Evolutionary conservation across 2,329 filamentous ascomycete species (phyloP), one percentile per base, ranked within the genome.

Genomic region (Colletotrichum echinochloae): DNA sequence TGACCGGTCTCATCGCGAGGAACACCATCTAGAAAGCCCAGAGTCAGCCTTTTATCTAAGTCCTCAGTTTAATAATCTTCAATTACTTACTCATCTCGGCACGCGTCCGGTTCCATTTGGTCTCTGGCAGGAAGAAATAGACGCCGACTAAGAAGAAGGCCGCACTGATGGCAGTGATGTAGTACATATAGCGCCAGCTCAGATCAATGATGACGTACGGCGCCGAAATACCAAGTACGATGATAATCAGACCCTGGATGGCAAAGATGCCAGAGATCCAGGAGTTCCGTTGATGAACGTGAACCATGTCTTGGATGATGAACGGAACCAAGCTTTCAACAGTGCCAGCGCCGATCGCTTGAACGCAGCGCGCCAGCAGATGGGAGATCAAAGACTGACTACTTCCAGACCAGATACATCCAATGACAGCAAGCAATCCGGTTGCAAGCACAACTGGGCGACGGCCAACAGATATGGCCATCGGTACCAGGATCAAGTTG

Each of bases 301-400:
- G 81, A 16, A 80, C 76, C 44, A 82, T 76, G 44, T 82, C 80
- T 72, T 81, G 79, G 0, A 81, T 74, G 41, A 82, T 78, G 23
- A 82, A 76, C 3, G 80, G 80, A 5, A 82, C 76, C 20, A 82
- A 66, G 0, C 79, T 78, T 66, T 80, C 78, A 18, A 79, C 77
- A 0, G 79, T 76, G 1, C 79, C 79, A 0, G 78, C 79, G 1
- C 79, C 80, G 4, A 82, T 66, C 0, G 78, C 80, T 66, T 81
- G 76, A 3, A 81, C 59, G 8, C 75, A 76, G 2, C 79, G 71
- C 1, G 80, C 79, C 0, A 76, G 75, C 7, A 81, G 55, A 54
- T 81, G 80, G 2, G 73, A 72, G 4, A 71, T 57, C 1, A 81
- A 66, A 4, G 74, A 74, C 1, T 68, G 73, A 59, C 79, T 81